These are phyloP conservation scores for Pestalotiopsis sp. DNA, from an alignment of 2,329 filamentous ascomycete genomes.

Conservation along the genomic window DNA sequence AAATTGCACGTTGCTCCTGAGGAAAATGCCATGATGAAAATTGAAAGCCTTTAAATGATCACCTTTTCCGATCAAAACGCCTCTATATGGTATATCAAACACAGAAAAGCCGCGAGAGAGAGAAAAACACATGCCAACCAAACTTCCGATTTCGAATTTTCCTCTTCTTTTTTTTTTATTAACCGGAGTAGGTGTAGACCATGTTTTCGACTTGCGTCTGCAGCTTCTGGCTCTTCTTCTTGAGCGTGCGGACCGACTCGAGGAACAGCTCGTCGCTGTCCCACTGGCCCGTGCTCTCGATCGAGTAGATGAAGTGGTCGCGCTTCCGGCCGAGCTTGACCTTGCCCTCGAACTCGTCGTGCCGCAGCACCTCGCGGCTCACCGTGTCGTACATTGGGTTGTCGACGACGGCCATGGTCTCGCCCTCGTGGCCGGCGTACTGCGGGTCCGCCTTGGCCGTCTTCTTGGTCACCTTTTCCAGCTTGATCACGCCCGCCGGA, in stretches of 20 bases:
- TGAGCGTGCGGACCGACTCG: conserved; percentile 82
- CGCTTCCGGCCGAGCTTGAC: conserved; percentile 87
- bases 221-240: conserved; percentile 78
- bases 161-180: not conserved
- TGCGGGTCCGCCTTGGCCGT: conserved; percentile 67
- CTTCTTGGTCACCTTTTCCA: conserved; percentile 70
- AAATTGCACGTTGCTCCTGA: not conserved
- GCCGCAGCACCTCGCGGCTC: conserved; percentile 87
- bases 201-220: conserved; percentile 72
- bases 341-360: conserved; percentile 92
- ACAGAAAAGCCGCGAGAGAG: not conserved
- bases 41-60: not conserved
- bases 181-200: conserved; percentile 41
- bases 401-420: conserved; percentile 83
- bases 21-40: not conserved
- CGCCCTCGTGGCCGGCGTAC: conserved; percentile 75
- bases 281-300: conserved; percentile 95
- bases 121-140: not conserved
- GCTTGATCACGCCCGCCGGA: conserved; percentile 80
- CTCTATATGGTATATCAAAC: conserved; percentile 11
- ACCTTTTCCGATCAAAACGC: conserved; percentile 10
- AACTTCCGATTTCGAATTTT: not conserved
- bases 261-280: conserved; percentile 93
- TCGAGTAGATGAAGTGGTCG: conserved; percentile 96
- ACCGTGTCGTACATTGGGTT: conserved; percentile 95